These are phyloP conservation scores for Thelephora ganbajun DNA, from an alignment of 768 basidiomycete genomes.

Conservation along the genomic window DNA sequence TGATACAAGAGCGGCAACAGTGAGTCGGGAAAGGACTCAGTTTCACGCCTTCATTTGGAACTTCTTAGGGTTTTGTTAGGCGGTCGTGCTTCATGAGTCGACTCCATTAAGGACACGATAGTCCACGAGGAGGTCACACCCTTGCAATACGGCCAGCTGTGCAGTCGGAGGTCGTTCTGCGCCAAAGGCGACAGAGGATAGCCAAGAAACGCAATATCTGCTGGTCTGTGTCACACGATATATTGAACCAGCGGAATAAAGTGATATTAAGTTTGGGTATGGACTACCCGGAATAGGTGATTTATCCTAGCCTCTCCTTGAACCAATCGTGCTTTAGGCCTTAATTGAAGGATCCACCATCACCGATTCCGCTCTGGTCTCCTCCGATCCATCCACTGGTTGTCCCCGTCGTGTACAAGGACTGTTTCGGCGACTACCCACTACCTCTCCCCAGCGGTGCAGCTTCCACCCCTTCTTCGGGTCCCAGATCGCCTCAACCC, in stretches of 20 bases:
- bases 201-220: constrained; percentile 21
- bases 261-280: constrained; percentile 53
- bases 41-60: background rate
- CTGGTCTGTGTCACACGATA: constrained; percentile 43
- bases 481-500: no score
- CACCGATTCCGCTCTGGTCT: constrained; percentile 33
- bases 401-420: no score
- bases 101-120: constrained; percentile 46
- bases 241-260: constrained; percentile 31
- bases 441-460: no score
- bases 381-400: no score
- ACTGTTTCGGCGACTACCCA: no score
- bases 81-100: constrained; percentile 51
- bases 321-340: constrained; percentile 27
- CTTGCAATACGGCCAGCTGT: constrained; percentile 25
- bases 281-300: constrained; percentile 53
- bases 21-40: constrained; percentile 20
- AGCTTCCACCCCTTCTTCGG: no score
- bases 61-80: constrained; percentile 23
- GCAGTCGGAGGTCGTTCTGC: constrained; percentile 34
- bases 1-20: constrained; percentile 41
- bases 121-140: constrained; percentile 51
- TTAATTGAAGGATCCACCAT: constrained; percentile 44
- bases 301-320: background rate
- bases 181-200: constrained; percentile 13